A percentile compares a stretch with the other conserved stretches of the same genome.
phyloP scores from a whole-genome alignment of 306 rosid species.

The Quercus agrifolia region DNA sequence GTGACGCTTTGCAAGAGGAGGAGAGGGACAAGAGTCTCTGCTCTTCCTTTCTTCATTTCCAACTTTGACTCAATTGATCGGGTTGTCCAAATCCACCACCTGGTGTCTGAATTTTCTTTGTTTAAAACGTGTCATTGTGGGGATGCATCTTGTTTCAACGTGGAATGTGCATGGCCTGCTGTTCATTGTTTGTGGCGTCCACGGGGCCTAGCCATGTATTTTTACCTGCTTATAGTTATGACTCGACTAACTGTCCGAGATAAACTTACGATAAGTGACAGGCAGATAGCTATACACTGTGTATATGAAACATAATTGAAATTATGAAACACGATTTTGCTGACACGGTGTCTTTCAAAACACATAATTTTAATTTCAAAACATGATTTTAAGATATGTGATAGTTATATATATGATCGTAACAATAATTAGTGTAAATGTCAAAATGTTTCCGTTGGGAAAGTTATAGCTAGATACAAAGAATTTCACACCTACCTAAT shows the following conservation, averaged over 20 bases:
- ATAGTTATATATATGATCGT: too few relatives aligned
- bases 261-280: too few relatives aligned
- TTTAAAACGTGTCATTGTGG: slow-evolving; percentile 15
- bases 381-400: too few relatives aligned
- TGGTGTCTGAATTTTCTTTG: not conserved
- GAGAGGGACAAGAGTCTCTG: not conserved
- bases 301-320: too few relatives aligned
- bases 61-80: slow-evolving; percentile 20
- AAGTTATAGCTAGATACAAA: too few relatives aligned
- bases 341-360: too few relatives aligned
- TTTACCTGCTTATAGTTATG: not conserved
- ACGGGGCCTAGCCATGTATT: not conserved
- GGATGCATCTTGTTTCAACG: slow-evolving; percentile 26
- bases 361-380: too few relatives aligned
- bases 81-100: not conserved
- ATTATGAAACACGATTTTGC: too few relatives aligned
- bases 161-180: slow-evolving; percentile 24
- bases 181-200: not conserved
- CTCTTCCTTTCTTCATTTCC: not conserved
- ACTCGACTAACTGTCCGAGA: not conserved
- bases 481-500: too few relatives aligned
- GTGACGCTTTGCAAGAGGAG: slow-evolving; percentile 39
- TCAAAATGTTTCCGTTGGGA: too few relatives aligned
- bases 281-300: too few relatives aligned
- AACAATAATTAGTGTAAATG: too few relatives aligned